Conservation (phyloP, 768 basidiomycete genomes). For the Inosperma sp. region DNA sequence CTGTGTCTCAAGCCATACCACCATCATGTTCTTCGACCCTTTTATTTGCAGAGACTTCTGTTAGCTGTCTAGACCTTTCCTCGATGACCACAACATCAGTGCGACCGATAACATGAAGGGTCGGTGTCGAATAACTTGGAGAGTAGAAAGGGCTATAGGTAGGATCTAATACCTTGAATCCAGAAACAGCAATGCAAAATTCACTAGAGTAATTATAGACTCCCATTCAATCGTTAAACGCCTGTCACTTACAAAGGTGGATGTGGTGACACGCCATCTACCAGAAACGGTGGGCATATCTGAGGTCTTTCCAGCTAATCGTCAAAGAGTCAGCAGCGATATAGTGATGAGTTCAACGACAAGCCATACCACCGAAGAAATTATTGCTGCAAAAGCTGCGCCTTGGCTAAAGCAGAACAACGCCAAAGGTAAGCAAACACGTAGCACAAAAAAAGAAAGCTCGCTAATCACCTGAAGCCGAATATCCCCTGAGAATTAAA, state of each 20-base stretch:
- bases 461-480: slow-evolving; percentile 62
- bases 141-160: slow-evolving; percentile 48
- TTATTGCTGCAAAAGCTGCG: slow-evolving; percentile 66
- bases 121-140: slow-evolving; percentile 58
- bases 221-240: background rate
- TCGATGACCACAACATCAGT: slow-evolving; percentile 70
- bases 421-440: slow-evolving; percentile 5
- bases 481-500: slow-evolving; percentile 56
- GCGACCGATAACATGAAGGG: slow-evolving; percentile 72
- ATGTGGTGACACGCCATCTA: slow-evolving; percentile 61
- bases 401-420: slow-evolving; percentile 60
- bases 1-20: slow-evolving; percentile 41
- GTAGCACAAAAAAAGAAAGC: background rate
- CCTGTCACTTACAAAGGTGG: slow-evolving; percentile 59
- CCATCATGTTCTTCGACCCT: slow-evolving; percentile 77
- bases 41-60: slow-evolving; percentile 49
- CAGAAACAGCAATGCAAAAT: slow-evolving; percentile 74
- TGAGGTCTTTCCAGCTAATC: slow-evolving; percentile 39
- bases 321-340: background rate
- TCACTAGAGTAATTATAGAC: slow-evolving; percentile 39
- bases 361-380: slow-evolving; percentile 52
- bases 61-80: slow-evolving; percentile 58
- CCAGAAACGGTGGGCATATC: slow-evolving; percentile 53
- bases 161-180: slow-evolving; percentile 54
- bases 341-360: background rate